Percentiles rank a stretch among this genome's conserved stretches.
phyloP scores from a whole-genome alignment of 768 basidiomycete genomes.

The Xerocomellus amylosporus region DNA sequence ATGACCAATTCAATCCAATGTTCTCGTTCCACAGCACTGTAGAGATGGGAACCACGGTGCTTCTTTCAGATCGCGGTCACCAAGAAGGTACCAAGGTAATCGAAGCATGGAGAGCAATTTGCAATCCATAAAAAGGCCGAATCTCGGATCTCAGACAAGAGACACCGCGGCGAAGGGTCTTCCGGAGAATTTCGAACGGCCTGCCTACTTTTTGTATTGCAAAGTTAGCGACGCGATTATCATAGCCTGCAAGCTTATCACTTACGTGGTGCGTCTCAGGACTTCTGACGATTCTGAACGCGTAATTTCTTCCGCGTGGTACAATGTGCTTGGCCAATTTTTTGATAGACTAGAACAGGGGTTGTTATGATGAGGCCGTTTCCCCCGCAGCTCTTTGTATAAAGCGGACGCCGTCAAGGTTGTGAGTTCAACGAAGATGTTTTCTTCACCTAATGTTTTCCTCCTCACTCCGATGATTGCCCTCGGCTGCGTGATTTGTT shows the following conservation, averaged over 20 bases:
- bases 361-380: constrained; percentile 5
- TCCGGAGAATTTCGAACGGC: constrained; percentile 10
- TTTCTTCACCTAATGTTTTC: not conserved
- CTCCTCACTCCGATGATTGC: constrained; percentile 6
- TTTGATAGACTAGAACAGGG: constrained; percentile 13
- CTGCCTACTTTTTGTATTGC: constrained; percentile 4
- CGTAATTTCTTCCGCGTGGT: constrained; percentile 11
- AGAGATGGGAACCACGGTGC: constrained; percentile 11
- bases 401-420: constrained; percentile 5
- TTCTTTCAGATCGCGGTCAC: constrained; percentile 12
- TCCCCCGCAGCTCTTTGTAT: constrained; percentile 11
- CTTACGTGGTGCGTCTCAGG: constrained; percentile 25
- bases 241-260: constrained; percentile 18
- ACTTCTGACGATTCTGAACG: constrained; percentile 9
- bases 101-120: constrained; percentile 18
- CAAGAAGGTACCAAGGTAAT: constrained; percentile 16
- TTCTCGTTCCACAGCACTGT: constrained; percentile 1
- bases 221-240: constrained; percentile 19
- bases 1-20: constrained; percentile 14
- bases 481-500: constrained; percentile 13
- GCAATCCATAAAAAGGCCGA: constrained; percentile 14
- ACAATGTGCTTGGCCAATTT: not conserved
- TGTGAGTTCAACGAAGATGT: constrained; percentile 12
- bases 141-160: constrained; percentile 14
- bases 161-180: constrained; percentile 29